These are phyloP conservation scores for Mucor circinelloides DNA, from an alignment of 371 early-diverging fungal genomes.

Conservation along the genomic window DNA sequence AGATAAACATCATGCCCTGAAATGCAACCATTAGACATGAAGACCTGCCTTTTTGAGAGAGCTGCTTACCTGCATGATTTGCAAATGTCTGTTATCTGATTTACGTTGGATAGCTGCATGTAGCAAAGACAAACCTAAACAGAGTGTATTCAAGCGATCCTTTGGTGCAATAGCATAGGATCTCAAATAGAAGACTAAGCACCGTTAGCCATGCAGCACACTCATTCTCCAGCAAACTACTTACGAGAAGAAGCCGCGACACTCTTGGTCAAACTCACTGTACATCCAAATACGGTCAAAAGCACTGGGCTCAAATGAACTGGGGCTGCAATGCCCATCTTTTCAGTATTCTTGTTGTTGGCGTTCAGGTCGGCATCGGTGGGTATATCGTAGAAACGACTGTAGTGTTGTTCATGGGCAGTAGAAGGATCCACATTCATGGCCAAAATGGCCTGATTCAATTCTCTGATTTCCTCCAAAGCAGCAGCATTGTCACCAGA, in stretches of 20 bases:
- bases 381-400: constrained; percentile 22
- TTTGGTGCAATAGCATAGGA: constrained; percentile 59
- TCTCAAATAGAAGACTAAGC: constrained; percentile 63
- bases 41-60: background rate
- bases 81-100: constrained; percentile 70
- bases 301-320: constrained; percentile 44
- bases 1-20: constrained; percentile 70
- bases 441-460: constrained; percentile 20
- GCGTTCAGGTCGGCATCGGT: background rate
- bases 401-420: constrained; percentile 17
- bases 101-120: constrained; percentile 71
- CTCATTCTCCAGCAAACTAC: background rate
- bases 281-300: constrained; percentile 62
- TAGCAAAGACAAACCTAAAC: constrained; percentile 63
- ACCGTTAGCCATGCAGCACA: background rate
- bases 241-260: constrained; percentile 64
- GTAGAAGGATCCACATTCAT: constrained; percentile 27
- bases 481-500: background rate
- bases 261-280: constrained; percentile 56
- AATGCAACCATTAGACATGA: background rate
- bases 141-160: constrained; percentile 72
- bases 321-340: background rate
- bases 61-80: constrained; percentile 58
- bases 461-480: constrained; percentile 20
- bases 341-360: background rate